Evolutionary conservation across 257 asterid species (phyloP).

Genomic region (Eustoma russellianum): DNA sequence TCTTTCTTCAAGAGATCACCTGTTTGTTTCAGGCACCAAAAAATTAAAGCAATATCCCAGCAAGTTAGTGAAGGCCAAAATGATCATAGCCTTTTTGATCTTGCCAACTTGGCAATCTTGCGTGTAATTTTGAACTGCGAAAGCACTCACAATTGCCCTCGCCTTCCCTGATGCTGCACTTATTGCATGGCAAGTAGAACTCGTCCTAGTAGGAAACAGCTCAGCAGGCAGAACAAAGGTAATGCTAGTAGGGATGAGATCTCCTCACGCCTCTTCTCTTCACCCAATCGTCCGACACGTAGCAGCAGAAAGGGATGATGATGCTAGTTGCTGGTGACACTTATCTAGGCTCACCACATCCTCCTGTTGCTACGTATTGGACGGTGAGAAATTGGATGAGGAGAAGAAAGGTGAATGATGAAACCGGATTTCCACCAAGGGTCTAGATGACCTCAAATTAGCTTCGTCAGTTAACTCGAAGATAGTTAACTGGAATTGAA

Average conservation of each 20-base stretch:
- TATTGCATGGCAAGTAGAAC: constrained; percentile 24
- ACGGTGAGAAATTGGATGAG: too few relatives aligned
- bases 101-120: constrained; percentile 7
- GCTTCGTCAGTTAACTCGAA: too few relatives aligned
- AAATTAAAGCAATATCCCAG: constrained; percentile 24
- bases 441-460: too few relatives aligned
- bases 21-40: constrained; percentile 22
- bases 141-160: constrained; percentile 22
- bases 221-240: constrained; percentile 27
- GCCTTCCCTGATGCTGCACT: constrained; percentile 26
- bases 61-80: constrained; percentile 22
- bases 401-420: too few relatives aligned
- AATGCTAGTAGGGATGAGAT: constrained; percentile 19
- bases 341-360: too few relatives aligned
- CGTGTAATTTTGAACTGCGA: constrained; percentile 18
- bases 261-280: too few relatives aligned
- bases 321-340: too few relatives aligned
- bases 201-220: constrained; percentile 21
- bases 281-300: too few relatives aligned
- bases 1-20: constrained; percentile 21
- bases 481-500: too few relatives aligned
- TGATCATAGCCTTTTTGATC: constrained; percentile 16
- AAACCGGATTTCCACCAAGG: too few relatives aligned
- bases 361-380: too few relatives aligned
- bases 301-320: too few relatives aligned